Conservation (phyloP, 257 asterid species). For the Fraxinus americana region DNA sequence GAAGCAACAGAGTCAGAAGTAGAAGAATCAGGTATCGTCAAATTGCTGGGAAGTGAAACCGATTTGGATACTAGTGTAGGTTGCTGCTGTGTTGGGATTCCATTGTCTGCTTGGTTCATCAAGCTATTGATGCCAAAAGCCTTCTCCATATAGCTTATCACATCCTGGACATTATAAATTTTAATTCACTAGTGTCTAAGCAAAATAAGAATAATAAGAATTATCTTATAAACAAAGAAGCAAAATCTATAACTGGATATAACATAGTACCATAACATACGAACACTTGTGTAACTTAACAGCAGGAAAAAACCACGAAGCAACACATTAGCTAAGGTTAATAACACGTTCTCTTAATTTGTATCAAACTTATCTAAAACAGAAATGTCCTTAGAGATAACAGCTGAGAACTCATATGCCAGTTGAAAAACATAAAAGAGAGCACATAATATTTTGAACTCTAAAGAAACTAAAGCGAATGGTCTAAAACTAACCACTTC, state of each 20-base stretch:
- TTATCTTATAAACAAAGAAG: not conserved
- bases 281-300: not conserved
- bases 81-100: slow-evolving; percentile 52
- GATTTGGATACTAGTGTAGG: slow-evolving; percentile 51
- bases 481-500: not conserved
- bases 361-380: not conserved
- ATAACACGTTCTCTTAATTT: not conserved
- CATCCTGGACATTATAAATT: slow-evolving; percentile 67
- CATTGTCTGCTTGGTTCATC: slow-evolving; percentile 64
- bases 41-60: slow-evolving; percentile 44
- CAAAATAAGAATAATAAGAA: not conserved
- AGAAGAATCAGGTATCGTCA: slow-evolving; percentile 49
- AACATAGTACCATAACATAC: not conserved
- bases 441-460: not conserved
- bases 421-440: not conserved
- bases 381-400: not conserved
- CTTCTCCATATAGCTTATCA: slow-evolving; percentile 85
- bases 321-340: not conserved
- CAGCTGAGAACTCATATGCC: not conserved
- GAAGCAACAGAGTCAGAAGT: slow-evolving; percentile 51
- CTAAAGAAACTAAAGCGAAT: not conserved
- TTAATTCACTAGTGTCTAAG: slow-evolving; percentile 14
- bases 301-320: not conserved
- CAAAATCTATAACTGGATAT: not conserved
- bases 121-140: slow-evolving; percentile 52